Percentiles rank a stretch among this genome's conserved stretches.
Evolutionary conservation across 2,329 filamentous ascomycete genomes (phyloP).

Genomic region (Lojkania enalia): DNA sequence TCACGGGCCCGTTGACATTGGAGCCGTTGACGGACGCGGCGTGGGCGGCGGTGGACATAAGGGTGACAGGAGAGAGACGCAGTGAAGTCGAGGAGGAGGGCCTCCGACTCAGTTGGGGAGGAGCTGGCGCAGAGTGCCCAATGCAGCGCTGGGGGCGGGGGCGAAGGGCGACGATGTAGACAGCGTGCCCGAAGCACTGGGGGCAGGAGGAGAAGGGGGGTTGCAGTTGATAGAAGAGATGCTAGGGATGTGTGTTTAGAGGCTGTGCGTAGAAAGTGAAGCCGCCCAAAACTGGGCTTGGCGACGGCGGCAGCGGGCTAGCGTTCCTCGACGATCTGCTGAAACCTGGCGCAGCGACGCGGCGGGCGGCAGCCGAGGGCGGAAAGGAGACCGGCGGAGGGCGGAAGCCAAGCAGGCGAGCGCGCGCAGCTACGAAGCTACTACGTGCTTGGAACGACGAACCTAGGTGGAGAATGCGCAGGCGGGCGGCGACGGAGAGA

Average conservation of each 20-base stretch:
- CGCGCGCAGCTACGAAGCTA: not conserved
- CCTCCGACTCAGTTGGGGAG: slow-evolving; percentile 22
- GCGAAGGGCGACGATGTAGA: slow-evolving; percentile 11
- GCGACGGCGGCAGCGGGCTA: not conserved
- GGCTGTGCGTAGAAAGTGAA: slow-evolving; percentile 12
- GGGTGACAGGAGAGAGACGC: slow-evolving; percentile 7
- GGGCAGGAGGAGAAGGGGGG: slow-evolving; percentile 17
- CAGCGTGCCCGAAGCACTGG: slow-evolving; percentile 21
- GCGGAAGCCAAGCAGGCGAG: slow-evolving; percentile 1
- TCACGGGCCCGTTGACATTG: slow-evolving; percentile 39
- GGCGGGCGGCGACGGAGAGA: not conserved
- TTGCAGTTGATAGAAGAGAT: slow-evolving; percentile 17
- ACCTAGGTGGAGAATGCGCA: not conserved
- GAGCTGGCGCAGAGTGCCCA: slow-evolving; percentile 30
- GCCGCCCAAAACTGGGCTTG: slow-evolving; percentile 1
- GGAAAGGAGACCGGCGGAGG: not conserved
- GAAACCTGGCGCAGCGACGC: not conserved
- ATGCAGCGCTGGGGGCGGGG: slow-evolving; percentile 23
- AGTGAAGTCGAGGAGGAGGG: slow-evolving; percentile 15
- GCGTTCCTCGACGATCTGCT: not conserved
- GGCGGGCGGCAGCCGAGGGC: not conserved
- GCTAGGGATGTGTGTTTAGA: too few species aligned
- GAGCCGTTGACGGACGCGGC: slow-evolving; percentile 33
- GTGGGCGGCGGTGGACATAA: slow-evolving; percentile 38
- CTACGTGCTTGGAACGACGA: not conserved